Conservation (phyloP, 495 filamentous ascomycete species). For the Apodospora peruviana region DNA sequence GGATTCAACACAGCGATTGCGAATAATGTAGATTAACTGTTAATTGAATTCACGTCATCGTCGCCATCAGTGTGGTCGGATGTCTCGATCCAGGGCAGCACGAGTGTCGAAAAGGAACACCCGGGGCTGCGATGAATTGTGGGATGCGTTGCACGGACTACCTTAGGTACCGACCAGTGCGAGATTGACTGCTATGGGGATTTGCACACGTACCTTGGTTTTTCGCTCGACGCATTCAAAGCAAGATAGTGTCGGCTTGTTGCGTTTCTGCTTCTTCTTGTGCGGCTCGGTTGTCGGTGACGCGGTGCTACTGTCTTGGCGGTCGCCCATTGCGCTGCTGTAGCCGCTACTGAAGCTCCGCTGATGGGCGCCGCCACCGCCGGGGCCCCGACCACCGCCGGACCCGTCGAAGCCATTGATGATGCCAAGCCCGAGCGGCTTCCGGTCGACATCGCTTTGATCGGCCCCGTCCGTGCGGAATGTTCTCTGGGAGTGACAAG, state of each 20-base stretch:
- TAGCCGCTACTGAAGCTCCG: slow-evolving; percentile 1
- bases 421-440: background rate
- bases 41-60: too few relatives aligned
- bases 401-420: background rate
- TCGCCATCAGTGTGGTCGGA: too few relatives aligned
- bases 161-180: too few relatives aligned
- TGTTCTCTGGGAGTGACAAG: background rate
- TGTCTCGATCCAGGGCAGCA: too few relatives aligned
- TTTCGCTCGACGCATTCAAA: slow-evolving; percentile 67
- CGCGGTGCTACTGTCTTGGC: slow-evolving; percentile 22
- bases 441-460: background rate
- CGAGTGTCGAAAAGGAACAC: too few relatives aligned
- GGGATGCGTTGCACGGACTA: too few relatives aligned
- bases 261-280: slow-evolving; percentile 65
- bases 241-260: slow-evolving; percentile 70
- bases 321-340: slow-evolving; percentile 5
- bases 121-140: too few relatives aligned
- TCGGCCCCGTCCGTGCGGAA: background rate
- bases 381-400: background rate
- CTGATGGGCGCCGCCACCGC: background rate
- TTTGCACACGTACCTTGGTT: slow-evolving; percentile 50
- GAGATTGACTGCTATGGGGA: too few relatives aligned
- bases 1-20: too few relatives aligned
- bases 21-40: too few relatives aligned
- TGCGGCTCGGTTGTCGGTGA: slow-evolving; percentile 31